Evolutionary conservation across 2,329 filamentous ascomycete genomes (phyloP).

Genomic region (Aspergillus sp.): DNA sequence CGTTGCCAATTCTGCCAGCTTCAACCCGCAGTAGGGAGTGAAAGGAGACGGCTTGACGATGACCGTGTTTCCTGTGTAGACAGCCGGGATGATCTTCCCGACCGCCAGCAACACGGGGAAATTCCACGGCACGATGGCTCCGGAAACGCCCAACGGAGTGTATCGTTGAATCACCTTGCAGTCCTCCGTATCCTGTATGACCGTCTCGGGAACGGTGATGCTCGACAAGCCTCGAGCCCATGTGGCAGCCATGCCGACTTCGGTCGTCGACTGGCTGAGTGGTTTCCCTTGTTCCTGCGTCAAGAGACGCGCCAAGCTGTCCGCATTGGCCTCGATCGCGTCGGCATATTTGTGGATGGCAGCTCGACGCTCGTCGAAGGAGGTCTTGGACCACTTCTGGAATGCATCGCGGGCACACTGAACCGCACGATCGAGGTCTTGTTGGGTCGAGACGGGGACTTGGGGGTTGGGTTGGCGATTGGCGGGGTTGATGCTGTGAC

Average conservation of each 20-base stretch:
- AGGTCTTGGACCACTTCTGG: constrained; percentile 40
- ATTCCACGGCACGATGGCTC: constrained; percentile 60
- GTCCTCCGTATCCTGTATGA: constrained; percentile 45
- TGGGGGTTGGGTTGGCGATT: constrained; percentile 46
- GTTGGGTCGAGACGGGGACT: constrained; percentile 45
- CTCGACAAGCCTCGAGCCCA: constrained; percentile 18
- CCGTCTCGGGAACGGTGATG: constrained; percentile 40
- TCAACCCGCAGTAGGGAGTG: constrained; percentile 53
- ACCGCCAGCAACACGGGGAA: constrained; percentile 41
- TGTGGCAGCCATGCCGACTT: constrained; percentile 20
- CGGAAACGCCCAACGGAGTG: constrained; percentile 38
- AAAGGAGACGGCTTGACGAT: constrained; percentile 51
- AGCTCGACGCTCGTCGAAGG: constrained; percentile 28
- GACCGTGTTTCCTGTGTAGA: constrained; percentile 51
- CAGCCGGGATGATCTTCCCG: constrained; percentile 47
- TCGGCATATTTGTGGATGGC: constrained; percentile 29
- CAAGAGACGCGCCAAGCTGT: constrained; percentile 33
- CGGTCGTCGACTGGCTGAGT: constrained; percentile 19
- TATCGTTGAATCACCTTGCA: constrained; percentile 28
- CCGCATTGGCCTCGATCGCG: constrained; percentile 29
- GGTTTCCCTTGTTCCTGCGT: constrained; percentile 42
- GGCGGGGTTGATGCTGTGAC: constrained; percentile 49
- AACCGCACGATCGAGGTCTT: constrained; percentile 50
- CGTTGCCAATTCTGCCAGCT: constrained; percentile 48
- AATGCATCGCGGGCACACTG: constrained; percentile 45